Base-by-base conservation (phyloP, 768 basidiomycete genomes). In the Phylloporus arenicola region DNA sequence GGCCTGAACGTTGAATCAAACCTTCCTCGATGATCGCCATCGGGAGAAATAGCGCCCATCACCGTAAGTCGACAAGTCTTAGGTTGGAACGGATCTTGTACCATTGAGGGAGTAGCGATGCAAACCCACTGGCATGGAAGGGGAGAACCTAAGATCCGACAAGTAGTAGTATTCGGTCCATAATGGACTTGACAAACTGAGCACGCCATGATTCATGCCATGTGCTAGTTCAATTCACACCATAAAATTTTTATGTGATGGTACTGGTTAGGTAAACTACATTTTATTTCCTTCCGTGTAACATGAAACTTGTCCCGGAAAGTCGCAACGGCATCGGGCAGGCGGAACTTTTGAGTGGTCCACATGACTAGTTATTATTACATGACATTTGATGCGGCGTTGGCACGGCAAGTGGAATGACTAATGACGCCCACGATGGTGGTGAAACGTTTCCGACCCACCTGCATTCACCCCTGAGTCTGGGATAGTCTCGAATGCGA, bases 381-480 rank as follows among this genome's bases (percentile, higher is more conserved):
- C 29, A 46, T 33, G 51, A 27, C 39, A 41, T 51, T 58, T 48
- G 45, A 47, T 37, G 38, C 40, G 49, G 29, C 41, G n/a, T n/a
- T n/a, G n/a, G n/a, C n/a, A n/a, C n/a, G n/a, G n/a, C n/a, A n/a
- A n/a, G n/a, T n/a, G n/a, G n/a, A n/a, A n/a, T n/a, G n/a, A n/a
- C n/a, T n/a, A n/a, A n/a, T n/a, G n/a, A n/a, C n/a, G n/a, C n/a
- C n/a, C 51, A 50, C 49, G 51, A 50, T 51, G 51, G 49, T 33
- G 27, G 39, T 58, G 61, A 63, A 61, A 60, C 47, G 45, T 57
- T 61, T 62, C 51, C 48, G 57, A 64, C 52, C 62, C 57, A 64
- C 63, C 35, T 29, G 38, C 7, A n/a, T 27, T 52, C 59, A 45
- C 45, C 62, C 57, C 60, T 65, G 60, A 54, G 57, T 46, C 48